Evolutionary conservation across 257 asterid genomes (phyloP).

Genomic region (Nicotiana sylvestris): DNA sequence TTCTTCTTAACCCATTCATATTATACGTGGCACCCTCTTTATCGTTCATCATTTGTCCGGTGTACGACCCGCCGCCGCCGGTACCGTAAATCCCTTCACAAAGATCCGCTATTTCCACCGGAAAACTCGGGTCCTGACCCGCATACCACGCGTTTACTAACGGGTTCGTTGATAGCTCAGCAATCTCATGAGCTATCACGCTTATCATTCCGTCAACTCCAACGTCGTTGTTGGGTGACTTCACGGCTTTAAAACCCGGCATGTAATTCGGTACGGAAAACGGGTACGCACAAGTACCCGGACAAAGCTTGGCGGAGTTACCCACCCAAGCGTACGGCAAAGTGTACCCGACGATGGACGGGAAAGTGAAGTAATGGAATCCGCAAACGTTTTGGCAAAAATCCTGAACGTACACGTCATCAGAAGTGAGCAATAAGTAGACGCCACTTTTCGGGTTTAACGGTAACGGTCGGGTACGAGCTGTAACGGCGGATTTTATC

Average conservation of each 20-base stretch:
- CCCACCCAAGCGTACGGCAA: conserved; percentile 97
- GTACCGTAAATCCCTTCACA: conserved; percentile 93
- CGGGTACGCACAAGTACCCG: conserved; percentile 79
- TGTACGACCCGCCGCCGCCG: conserved; percentile 81
- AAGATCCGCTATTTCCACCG: conserved; percentile 88
- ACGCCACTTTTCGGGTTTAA: conserved; percentile 64
- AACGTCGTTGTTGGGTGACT: conserved; percentile 69
- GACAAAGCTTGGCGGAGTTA: conserved; percentile 69
- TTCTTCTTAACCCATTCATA: conserved; percentile 74
- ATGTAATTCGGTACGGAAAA: conserved; percentile 70
- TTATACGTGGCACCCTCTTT: conserved; percentile 77
- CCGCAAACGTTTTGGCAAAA: conserved; percentile 78
- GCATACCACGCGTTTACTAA: conserved; percentile 86
- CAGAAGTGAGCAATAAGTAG: conserved; percentile 67
- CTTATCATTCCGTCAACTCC: conserved; percentile 92
- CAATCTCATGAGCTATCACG: conserved; percentile 85
- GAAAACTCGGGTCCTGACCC: conserved; percentile 71
- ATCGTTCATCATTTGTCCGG: conserved; percentile 77
- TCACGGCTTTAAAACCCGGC: conserved; percentile 51
- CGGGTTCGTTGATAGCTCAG: conserved; percentile 77
- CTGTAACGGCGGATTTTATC: conserved; percentile 59
- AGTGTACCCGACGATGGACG: conserved; percentile 87
- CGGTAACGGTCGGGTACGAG: conserved; percentile 65
- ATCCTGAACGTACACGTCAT: conserved; percentile 65
- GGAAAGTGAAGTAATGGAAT: conserved; percentile 79